Evolutionary conservation across 345 rosid genomes (phyloP).

Genomic region (Microthlaspi erraticum): DNA sequence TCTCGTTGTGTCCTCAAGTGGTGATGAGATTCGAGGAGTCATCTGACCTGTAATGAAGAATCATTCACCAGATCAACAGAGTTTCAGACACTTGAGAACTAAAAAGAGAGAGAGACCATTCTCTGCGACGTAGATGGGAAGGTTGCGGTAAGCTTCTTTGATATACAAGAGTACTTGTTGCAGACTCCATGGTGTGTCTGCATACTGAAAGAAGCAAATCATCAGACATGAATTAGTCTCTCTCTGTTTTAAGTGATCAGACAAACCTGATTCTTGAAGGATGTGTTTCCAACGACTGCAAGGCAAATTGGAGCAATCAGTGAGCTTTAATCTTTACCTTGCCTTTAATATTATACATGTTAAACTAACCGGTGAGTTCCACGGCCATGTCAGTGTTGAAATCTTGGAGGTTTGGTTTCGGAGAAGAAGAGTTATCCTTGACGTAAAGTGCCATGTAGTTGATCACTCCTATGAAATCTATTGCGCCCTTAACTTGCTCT

Average conservation of each 20-base stretch:
- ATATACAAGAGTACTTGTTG: constrained; percentile 45
- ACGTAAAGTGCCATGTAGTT: constrained; percentile 78
- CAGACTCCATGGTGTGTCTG: constrained; percentile 45
- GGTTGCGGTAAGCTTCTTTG: constrained; percentile 47
- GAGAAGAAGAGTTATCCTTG: constrained; percentile 39
- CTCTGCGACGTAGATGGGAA: constrained; percentile 51
- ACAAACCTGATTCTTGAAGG: constrained; percentile 12
- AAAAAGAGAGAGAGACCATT: constrained; percentile 46
- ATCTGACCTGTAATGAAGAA: constrained; percentile 52
- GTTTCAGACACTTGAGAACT: constrained; percentile 1
- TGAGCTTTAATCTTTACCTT: too few relatives aligned
- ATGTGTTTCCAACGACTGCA: constrained; percentile 27
- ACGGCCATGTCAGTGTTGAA: constrained; percentile 24
- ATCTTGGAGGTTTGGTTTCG: constrained; percentile 4
- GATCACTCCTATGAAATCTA: constrained; percentile 87
- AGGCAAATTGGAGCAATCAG: constrained; percentile 15
- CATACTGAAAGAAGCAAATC: constrained; percentile 42
- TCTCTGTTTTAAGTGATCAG: neutral
- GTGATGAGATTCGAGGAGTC: constrained; percentile 41
- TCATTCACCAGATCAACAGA: neutral
- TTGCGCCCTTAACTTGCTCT: constrained; percentile 66
- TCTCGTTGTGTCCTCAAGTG: constrained; percentile 55
- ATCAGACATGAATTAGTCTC: constrained; percentile 1
- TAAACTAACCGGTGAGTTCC: constrained; percentile 20
- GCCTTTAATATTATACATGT: neutral